Base-by-base conservation (phyloP, 768 basidiomycete genomes). In the Rhodosporidiobolus sp. region DNA sequence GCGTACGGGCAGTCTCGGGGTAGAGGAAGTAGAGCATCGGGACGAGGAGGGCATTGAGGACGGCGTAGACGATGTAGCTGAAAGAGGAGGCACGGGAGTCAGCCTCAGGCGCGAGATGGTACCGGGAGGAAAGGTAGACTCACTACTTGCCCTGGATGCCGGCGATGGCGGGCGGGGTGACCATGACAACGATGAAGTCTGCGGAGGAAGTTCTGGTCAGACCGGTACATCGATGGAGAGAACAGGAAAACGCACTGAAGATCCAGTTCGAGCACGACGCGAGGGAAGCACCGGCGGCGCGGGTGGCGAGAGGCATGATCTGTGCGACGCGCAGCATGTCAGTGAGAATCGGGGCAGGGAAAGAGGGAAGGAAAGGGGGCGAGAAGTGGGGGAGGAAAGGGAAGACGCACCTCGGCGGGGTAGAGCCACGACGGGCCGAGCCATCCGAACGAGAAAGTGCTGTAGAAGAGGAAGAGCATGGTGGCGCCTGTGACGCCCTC, bases 1-100 rank as follows among this genome's bases (percentile, higher is more conserved):
- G 49, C 46, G 28, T 43, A 45, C 46, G 64, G n/a, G 76, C 74
- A 2, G 74, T 75, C 57, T 77, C 76, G 50, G 76, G 76, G 71
- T 64, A 77, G 55, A 69, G 67, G 61, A 65, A 63, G 59, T 72
- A 70, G 9, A 77, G 58, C 35, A 75, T 56, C 26, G 65, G 69
- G 6, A 69, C 71, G 28, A 75, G 59, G 22, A 56, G 22, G 14
- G 74, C 73, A 55, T 77, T 77, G 50, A 30, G 20, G 28, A 75
- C 49, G 34, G 76, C 76, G 54, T 48, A 77, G 38, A 67, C 54
- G 58, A 75, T 62, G 65, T 72, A 72, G 66, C 28, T 46, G 49
- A 24, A 14, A 32, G 28, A 48, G 19, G 30, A 20, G 28, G n/a
- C 2, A 45, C 2, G 48, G 1, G 17, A 17, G 60, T 32, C 24